Conservation (phyloP, 2,329 filamentous ascomycete species). For the Colletotrichum endophyticum region DNA sequence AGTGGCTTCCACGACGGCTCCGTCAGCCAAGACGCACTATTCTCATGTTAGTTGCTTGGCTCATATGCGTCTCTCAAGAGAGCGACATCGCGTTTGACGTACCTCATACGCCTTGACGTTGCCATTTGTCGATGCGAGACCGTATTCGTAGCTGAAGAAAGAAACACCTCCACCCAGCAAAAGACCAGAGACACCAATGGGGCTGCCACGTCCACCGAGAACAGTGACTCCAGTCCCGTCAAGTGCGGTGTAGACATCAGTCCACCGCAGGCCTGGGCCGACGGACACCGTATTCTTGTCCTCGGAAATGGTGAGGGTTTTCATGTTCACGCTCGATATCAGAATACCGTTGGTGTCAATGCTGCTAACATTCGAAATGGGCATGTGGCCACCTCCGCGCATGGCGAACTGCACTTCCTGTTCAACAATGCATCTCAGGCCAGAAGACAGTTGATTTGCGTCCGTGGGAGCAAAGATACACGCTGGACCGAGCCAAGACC, state of each 20-base stretch:
- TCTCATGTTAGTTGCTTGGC: fast-evolving
- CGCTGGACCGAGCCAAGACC: not conserved
- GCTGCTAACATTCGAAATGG: not conserved
- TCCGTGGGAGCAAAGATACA: not conserved
- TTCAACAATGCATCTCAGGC: not conserved
- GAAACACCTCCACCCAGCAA: constrained; percentile 37
- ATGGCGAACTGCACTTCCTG: not conserved
- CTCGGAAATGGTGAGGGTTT: constrained; percentile 4
- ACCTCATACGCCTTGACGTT: constrained; percentile 39
- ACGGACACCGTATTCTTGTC: constrained; percentile 33
- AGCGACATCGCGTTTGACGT: not conserved
- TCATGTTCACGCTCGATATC: not conserved
- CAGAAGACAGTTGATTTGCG: not conserved
- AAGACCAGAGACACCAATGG: constrained; percentile 43
- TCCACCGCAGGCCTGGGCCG: constrained; percentile 42
- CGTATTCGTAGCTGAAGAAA: constrained; percentile 28
- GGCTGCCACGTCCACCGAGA: constrained; percentile 38
- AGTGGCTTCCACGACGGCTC: not conserved
- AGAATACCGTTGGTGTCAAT: constrained; percentile 3
- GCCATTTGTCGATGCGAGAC: constrained; percentile 27
- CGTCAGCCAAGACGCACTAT: not conserved
- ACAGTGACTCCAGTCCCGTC: constrained; percentile 35
- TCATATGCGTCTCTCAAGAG: not conserved
- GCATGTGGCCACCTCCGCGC: constrained; percentile 13
- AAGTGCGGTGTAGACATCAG: constrained; percentile 38